Evolutionary conservation across 495 filamentous ascomycete genomes (phyloP).

Genomic region (Podospora fimiseda): DNA sequence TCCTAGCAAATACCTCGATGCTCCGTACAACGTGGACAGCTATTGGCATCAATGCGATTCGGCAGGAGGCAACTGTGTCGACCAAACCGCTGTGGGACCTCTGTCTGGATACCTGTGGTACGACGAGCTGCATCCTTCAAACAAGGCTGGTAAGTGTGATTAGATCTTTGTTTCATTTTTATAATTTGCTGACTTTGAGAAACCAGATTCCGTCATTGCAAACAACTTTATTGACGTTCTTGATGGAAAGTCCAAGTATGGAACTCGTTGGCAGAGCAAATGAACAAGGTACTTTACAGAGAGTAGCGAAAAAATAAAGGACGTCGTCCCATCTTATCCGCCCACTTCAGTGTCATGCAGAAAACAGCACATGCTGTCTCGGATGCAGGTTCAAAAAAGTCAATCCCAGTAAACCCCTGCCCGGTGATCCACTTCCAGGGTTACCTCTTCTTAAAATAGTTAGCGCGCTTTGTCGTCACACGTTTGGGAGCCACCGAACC

Average conservation of each 20-base stretch:
- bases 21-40: constrained; percentile 57
- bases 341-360: too few species aligned
- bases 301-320: background rate
- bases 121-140: constrained; percentile 64
- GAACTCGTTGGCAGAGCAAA: constrained; percentile 23
- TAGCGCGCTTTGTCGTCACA: constrained; percentile 10
- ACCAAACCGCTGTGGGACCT: constrained; percentile 27
- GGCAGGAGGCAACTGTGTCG: constrained; percentile 20
- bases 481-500: constrained; percentile 9
- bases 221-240: constrained; percentile 56
- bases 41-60: constrained; percentile 48
- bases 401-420: background rate
- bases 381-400: background rate
- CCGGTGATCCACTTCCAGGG: constrained; percentile 2
- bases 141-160: constrained; percentile 43
- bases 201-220: constrained; percentile 42
- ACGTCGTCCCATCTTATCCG: too few species aligned
- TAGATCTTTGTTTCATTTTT: constrained; percentile 41
- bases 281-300: background rate
- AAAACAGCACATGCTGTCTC: background rate
- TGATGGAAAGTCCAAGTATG: constrained; percentile 50
- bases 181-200: constrained; percentile 4
- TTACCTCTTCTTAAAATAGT: background rate
- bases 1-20: constrained; percentile 53
- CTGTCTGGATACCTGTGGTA: constrained; percentile 42